Evolutionary conservation across 345 rosid genomes (phyloP), one percentile per base, ranked within the genome.

Genomic region (Salix koriyanagi): DNA sequence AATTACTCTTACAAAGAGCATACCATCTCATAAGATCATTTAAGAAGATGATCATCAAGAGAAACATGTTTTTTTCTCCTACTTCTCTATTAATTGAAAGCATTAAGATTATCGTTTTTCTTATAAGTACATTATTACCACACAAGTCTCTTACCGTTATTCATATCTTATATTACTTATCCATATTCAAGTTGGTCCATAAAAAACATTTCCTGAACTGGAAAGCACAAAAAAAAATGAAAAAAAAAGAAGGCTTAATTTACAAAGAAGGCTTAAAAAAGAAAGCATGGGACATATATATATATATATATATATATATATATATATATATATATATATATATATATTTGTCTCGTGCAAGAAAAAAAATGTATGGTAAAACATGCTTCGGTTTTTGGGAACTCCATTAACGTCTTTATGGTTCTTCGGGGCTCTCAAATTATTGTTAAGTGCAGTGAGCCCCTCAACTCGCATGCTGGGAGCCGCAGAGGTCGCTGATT

Each of bases 401-500:
- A 42, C 74, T 50, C 50, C 41, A 32, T 50, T 75, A 46, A n/a
- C 14, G 42, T 19, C 61, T 11, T 72, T 1, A 18, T 14, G 56
- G 21, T 18, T 65, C 34, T 65, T 21, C 65, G 74, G 48, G 69
- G 69, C 37, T 79, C 44, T 64, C 64, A 73, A 25, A n/a, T 41
- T 62, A 41, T 12, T 65, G 42, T 19, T 75, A 34, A 16, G 2
- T 18, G 72, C 74, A 66, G 54, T 54, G 83, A 86, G 85, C 83
- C 84, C 77, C 76, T 58, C 65, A 58, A 79, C 44, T 58, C 12
- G 76, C 78, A 56, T 68, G 83, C 79, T 46, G 50, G 56, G 21
- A 34, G 79, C 85, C 80, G 79, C 81, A 65, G 44, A 58, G 76
- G 76, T 74, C 69, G 81, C 79, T 76, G 78, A 71, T 54, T 8